Conservation (phyloP, 129 eudicot genomes). For the Helianthus annuus region DNA sequence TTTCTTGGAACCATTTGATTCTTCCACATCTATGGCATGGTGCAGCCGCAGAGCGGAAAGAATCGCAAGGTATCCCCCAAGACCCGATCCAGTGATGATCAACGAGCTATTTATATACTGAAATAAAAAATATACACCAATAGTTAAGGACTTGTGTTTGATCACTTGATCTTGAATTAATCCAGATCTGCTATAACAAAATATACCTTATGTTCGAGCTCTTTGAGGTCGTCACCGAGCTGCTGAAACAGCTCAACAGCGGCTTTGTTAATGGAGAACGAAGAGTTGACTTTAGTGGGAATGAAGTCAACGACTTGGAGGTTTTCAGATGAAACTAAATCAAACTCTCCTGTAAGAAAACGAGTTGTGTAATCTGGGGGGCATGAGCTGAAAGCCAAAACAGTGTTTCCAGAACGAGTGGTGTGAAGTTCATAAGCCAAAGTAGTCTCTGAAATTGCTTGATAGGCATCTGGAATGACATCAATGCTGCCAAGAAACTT, state of each 20-base stretch:
- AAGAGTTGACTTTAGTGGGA: constrained; percentile 34
- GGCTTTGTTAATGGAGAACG: constrained; percentile 29
- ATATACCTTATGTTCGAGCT: constrained; percentile 19
- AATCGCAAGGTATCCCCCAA: constrained; percentile 50
- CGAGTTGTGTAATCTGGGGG: neutral
- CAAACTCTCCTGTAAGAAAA: constrained; percentile 10
- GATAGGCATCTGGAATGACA: constrained; percentile 25
- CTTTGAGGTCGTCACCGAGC: neutral
- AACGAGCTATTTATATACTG: constrained; percentile 26
- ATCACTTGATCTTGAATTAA: neutral
- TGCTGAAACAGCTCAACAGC: constrained; percentile 25
- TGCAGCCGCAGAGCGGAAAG: constrained; percentile 48
- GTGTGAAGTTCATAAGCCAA: constrained; percentile 1
- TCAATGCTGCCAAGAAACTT: constrained; percentile 25
- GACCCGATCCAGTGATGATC: constrained; percentile 41
- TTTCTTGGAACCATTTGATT: constrained; percentile 1
- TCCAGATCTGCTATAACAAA: neutral
- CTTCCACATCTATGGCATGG: constrained; percentile 19
- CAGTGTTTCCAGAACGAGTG: constrained; percentile 1
- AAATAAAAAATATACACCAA: constrained; percentile 1
- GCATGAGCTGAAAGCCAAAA: constrained; percentile 20
- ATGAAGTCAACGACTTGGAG: constrained; percentile 26
- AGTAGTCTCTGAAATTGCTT: constrained; percentile 19
- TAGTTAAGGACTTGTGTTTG: too few relatives aligned
- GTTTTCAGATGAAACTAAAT: constrained; percentile 6